A percentile compares a stretch with the other conserved stretches of the same genome.
Conservation (phyloP, 108 stramenopile species). For the Cyclostephanos invisitatus region DNA sequence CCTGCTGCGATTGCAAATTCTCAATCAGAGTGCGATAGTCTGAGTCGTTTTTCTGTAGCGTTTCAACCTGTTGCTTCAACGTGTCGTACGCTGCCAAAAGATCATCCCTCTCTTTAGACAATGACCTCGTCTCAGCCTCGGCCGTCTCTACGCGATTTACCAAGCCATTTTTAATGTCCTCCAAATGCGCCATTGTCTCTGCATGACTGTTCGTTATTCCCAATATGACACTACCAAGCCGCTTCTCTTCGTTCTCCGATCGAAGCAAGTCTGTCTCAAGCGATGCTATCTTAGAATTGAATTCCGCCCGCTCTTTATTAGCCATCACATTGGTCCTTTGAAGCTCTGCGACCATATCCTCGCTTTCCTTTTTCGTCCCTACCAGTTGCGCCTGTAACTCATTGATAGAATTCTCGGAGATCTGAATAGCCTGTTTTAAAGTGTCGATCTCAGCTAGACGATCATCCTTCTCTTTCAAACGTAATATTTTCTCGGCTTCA, state of each 20-base stretch:
- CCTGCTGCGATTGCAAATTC: not conserved
- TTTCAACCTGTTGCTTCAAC: too few relatives aligned
- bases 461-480: not conserved
- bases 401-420: not conserved
- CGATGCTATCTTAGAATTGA: conserved; percentile 9
- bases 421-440: not conserved
- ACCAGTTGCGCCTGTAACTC: conserved; percentile 1
- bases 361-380: not conserved
- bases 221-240: not conserved
- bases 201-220: too few relatives aligned
- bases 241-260: conserved; percentile 5
- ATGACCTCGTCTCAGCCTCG: too few relatives aligned
- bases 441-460: not conserved
- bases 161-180: not conserved
- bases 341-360: not conserved
- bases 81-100: too few relatives aligned
- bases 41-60: too few relatives aligned
- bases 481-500: not conserved
- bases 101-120: too few relatives aligned
- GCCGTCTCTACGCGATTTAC: not conserved
- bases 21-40: not conserved
- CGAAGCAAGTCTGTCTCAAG: conserved; percentile 11
- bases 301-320: not conserved
- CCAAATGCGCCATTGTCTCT: not conserved
- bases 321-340: not conserved